Percentiles rank a stretch among this genome's conserved stretches.
Conservation (phyloP, 768 basidiomycete species). For the Gautieria morchelliformis region DNA sequence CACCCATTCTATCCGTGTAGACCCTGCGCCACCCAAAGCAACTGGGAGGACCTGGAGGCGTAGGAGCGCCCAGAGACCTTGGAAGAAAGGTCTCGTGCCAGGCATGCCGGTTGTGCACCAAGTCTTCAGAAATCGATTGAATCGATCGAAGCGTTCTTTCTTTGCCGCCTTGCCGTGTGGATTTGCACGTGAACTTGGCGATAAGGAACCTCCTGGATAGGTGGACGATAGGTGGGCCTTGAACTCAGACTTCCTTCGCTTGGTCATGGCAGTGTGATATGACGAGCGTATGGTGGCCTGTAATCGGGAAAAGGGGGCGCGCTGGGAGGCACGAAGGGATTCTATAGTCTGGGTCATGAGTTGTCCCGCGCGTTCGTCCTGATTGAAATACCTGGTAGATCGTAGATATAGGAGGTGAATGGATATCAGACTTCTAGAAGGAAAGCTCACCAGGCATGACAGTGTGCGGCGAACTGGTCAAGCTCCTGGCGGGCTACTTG, state of each 20-base stretch:
- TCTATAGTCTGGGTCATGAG: constrained; percentile 77
- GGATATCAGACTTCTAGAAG: not conserved
- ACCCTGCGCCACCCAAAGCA: constrained; percentile 72
- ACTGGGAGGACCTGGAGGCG: constrained; percentile 74
- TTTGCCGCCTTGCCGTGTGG: constrained; percentile 53
- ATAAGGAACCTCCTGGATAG: constrained; percentile 68
- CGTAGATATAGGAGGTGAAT: constrained; percentile 2
- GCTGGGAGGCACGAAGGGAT: constrained; percentile 71
- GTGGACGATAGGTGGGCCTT: constrained; percentile 76
- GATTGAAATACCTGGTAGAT: constrained; percentile 70
- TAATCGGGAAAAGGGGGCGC: constrained; percentile 76
- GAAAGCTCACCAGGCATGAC: constrained; percentile 60
- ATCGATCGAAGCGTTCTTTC: constrained; percentile 70
- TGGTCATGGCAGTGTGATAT: constrained; percentile 73
- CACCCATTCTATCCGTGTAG: constrained; percentile 73
- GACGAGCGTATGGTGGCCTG: constrained; percentile 82
- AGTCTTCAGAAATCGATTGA: constrained; percentile 63
- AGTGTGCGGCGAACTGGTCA: constrained; percentile 68
- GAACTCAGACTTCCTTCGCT: constrained; percentile 72
- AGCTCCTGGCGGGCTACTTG: constrained; percentile 57
- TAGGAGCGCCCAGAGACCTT: constrained; percentile 64
- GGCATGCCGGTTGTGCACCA: constrained; percentile 87
- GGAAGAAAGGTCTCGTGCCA: constrained; percentile 83
- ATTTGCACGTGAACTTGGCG: constrained; percentile 62
- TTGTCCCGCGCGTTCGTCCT: constrained; percentile 69